Evolutionary conservation across 352 stramenopile genomes (phyloP), one percentile per base, ranked within the genome.

Genomic region (Pythium graminicola): DNA sequence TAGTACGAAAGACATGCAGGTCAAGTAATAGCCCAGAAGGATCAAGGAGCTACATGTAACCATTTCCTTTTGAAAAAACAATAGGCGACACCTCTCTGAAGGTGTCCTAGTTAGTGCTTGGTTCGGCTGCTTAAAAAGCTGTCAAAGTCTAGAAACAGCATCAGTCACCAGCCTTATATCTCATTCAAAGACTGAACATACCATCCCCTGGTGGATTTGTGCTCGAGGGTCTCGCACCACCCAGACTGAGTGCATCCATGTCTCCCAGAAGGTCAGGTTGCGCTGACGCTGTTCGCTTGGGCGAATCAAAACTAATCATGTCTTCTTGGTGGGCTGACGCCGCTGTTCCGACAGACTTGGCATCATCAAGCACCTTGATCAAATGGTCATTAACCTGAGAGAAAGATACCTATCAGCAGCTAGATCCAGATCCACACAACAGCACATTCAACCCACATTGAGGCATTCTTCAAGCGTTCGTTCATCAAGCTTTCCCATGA

Each of bases 401-500:
- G n/a, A 42, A 17, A 20, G n/a, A 6, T 19, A 42, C 6, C 13
- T 7, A 17, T 42, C n/a, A 42, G 36, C n/a, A 8, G 22, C 36
- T 7, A 42, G n/a, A 42, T n/a, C 16, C 36, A 22, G 3, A 36
- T 36, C 24, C 14, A 23, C n/a, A 27, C 1, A 4, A 3, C 1
- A 20, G 10, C 2, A 19, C 40, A 33, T 1, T 23, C 4, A 2
- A 61, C 73, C 27, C 56, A 93, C 82, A 42, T 77, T 91, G n/a
- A 93, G 69, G 53, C 83, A 93, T 50, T 82, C 60, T 57, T 93
- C 83, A 14, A 93, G 57, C 20, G 76, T 91, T 19, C 62, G 61
- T 43, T 93, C 83, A 54, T 90, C 76, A 46, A 93, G 81, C 64
- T 90, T 92, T 54, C 81, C 83, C 64, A 83, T 82, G 38, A 93